phyloP scores from a whole-genome alignment of 805 yeast genomes.

The Lachancea mirantina region DNA sequence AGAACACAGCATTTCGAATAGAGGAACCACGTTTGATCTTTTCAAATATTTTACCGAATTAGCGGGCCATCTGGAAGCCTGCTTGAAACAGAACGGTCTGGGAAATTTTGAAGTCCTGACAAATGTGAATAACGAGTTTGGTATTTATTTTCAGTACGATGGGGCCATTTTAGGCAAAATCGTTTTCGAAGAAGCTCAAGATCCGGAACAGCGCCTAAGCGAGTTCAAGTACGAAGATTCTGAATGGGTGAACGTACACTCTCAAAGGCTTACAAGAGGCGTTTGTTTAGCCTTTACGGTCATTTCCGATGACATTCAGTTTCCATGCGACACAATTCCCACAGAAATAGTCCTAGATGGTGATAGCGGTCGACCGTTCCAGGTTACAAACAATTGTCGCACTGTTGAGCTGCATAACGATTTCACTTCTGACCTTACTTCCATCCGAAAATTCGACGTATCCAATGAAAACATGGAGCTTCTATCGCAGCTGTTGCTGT shows the following conservation, averaged over 20 bases:
- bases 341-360: conserved; percentile 16
- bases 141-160: conserved; percentile 20
- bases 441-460: conserved; percentile 21
- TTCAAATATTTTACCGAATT: conserved; percentile 30
- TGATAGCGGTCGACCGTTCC: conserved; percentile 4
- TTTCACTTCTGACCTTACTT: conserved; percentile 23
- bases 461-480: conserved; percentile 28
- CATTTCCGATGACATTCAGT: conserved; percentile 11
- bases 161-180: conserved; percentile 18
- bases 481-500: conserved; percentile 23
- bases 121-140: conserved; percentile 26
- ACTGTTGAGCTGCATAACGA: conserved; percentile 20
- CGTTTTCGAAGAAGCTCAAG: conserved; percentile 19
- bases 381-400: conserved; percentile 4
- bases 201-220: conserved; percentile 20
- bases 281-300: conserved; percentile 24
- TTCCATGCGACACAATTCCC: conserved; percentile 23
- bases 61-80: conserved; percentile 17
- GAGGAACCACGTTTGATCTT: conserved; percentile 23
- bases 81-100: conserved; percentile 14
- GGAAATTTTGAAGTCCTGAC: conserved; percentile 17
- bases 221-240: conserved; percentile 22
- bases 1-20: conserved; percentile 17
- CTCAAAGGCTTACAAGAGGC: conserved; percentile 24
- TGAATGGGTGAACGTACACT: conserved; percentile 26